Evolutionary conservation across 495 filamentous ascomycete genomes (phyloP), one percentile per base, ranked within the genome.

Genomic region (Tuber melanosporum): DNA sequence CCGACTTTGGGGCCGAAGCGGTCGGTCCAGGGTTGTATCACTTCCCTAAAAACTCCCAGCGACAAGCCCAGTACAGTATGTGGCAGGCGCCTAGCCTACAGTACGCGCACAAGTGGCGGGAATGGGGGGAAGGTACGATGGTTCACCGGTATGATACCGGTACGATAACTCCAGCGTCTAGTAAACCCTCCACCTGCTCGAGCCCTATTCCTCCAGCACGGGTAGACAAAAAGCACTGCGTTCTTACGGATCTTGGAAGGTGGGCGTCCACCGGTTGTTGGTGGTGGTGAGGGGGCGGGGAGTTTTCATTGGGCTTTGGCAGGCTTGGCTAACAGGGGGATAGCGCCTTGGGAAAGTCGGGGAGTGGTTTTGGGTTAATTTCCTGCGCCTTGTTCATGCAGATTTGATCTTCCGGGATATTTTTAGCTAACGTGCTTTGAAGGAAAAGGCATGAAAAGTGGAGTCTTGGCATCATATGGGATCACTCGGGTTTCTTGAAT

Each of bases 11-110:
- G 85, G 0, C 90, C 87, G 7, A 75, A 75, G 79, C 2, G 73
- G 39, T 3, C 39, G 87, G 84, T 92, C 91, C 15, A 92, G 84
- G 75, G 89, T 2, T 41, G 83, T 12, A 92, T 90, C 90, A n/a
- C n/a, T 10, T 26, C 26, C 15, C 3, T 14, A 3, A 4, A 32
- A 1, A 1, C 32, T 32, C 32, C 32, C 32, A 32, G 32, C 32
- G 1, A 32, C 39, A 5, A 41, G 39, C 39, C 2, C 39, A 41
- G 4, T 41, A 41, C 39, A 41, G 39, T 41, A 41, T 41, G 39
- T 3, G 3, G 39, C 39, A 41, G 3, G 39, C 39, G 4, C 39
- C 39, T 41, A 41, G 39, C 39, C 39, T 3, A 41, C 32, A 32
- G 32, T 32, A 32, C 32, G 32, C 4, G 1, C 39, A 41, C 39